Conservation (phyloP, 345 rosid species). For the Citrus hindsii region DNA sequence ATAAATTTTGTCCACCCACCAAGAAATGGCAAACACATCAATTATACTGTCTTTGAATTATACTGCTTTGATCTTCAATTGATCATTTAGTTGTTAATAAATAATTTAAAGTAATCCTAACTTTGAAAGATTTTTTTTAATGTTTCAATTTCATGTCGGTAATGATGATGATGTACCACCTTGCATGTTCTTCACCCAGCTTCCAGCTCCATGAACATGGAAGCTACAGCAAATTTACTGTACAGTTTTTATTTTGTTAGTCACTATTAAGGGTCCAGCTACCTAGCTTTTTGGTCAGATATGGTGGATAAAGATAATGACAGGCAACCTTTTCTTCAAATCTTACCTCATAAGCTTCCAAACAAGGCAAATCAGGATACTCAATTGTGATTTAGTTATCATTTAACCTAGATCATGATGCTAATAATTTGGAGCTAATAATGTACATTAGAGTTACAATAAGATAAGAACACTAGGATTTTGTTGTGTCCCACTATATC, state of each 20-base stretch:
- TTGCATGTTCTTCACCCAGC: slow-evolving; percentile 5
- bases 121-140: not conserved
- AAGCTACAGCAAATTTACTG: not conserved
- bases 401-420: slow-evolving; percentile 20
- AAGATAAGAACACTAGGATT: not conserved
- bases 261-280: not conserved
- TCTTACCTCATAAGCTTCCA: slow-evolving; percentile 15
- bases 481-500: slow-evolving; percentile 14
- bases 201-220: not conserved
- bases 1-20: slow-evolving; percentile 12
- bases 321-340: slow-evolving; percentile 36
- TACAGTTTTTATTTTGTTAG: not conserved
- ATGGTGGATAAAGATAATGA: slow-evolving; percentile 25
- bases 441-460: slow-evolving; percentile 4
- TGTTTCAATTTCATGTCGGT: not conserved
- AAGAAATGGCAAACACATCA: slow-evolving; percentile 24
- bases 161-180: slow-evolving; percentile 18
- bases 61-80: slow-evolving; percentile 12
- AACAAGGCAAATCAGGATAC: slow-evolving; percentile 3
- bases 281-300: slow-evolving; percentile 9
- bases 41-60: slow-evolving; percentile 26
- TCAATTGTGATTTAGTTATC: not conserved
- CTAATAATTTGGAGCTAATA: slow-evolving; percentile 23
- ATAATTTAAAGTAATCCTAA: not conserved
- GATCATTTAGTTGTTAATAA: not conserved